These are phyloP conservation scores for Ustilago nuda DNA, from an alignment of 1,284 basidiomycete species.

Conservation along the genomic window DNA sequence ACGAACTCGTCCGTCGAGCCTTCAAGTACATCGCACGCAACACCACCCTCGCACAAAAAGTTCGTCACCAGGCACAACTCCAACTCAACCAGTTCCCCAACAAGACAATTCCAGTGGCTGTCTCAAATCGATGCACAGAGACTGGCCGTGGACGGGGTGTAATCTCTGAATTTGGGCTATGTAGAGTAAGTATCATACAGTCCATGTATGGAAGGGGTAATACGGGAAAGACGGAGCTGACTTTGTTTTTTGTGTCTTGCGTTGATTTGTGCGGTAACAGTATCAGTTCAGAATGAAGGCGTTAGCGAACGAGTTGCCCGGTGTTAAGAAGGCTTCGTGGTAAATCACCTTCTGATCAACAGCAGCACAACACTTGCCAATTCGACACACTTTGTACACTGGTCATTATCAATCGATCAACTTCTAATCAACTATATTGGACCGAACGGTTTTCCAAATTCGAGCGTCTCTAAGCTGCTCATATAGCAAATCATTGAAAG, in stretches of 20 bases:
- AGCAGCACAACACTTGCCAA: not conserved
- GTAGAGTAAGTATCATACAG: conserved; percentile 75
- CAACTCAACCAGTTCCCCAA: conserved; percentile 88
- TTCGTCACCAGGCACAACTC: conserved; percentile 95
- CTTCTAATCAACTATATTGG: not conserved
- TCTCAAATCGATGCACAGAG: conserved; percentile 87
- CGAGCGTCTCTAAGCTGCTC: too few species aligned
- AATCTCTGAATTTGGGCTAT: conserved; percentile 87
- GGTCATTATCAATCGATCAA: conserved; percentile 6
- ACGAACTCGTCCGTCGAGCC: conserved; percentile 66
- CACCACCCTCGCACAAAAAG: conserved; percentile 72
- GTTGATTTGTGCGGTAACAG: conserved; percentile 71
- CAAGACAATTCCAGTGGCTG: conserved; percentile 82
- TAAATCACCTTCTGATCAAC: conserved; percentile 63
- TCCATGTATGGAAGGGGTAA: not conserved
- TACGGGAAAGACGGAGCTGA: not conserved
- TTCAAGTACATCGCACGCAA: conserved; percentile 69
- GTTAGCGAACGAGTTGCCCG: conserved; percentile 80
- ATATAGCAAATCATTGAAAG: too few species aligned
- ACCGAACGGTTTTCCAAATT: too few species aligned
- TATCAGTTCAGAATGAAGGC: conserved; percentile 90
- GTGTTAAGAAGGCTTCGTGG: conserved; percentile 91
- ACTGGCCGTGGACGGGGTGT: conserved; percentile 87
- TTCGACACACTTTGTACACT: conserved; percentile 18
- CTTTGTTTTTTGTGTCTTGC: not conserved